Evolutionary conservation across 768 basidiomycete species (phyloP).

Genomic region (Suillus luteus): DNA sequence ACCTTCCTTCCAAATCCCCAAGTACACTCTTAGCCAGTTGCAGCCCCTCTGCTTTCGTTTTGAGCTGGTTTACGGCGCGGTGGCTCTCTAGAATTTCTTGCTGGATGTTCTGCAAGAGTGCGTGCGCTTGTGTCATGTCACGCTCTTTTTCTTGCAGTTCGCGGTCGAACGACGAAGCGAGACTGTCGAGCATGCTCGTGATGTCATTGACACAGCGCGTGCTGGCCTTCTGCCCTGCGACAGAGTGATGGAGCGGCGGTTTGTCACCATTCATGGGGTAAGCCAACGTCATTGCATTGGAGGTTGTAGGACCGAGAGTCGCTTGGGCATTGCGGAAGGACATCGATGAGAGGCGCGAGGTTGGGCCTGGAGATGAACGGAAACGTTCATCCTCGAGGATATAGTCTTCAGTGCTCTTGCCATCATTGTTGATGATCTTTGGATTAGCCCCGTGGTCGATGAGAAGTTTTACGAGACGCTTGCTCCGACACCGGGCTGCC

Average conservation of each 20-base stretch:
- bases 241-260: conserved; percentile 81
- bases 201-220: conserved; percentile 86
- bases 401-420: conserved; percentile 97
- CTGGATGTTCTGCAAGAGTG: conserved; percentile 82
- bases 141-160: conserved; percentile 92
- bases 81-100: conserved; percentile 88
- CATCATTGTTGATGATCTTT: conserved; percentile 90
- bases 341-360: conserved; percentile 66
- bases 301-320: conserved; percentile 42
- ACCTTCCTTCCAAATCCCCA: conserved; percentile 60
- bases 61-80: conserved; percentile 69
- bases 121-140: conserved; percentile 87
- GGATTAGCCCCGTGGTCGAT: conserved; percentile 97
- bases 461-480: conserved; percentile 91
- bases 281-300: conserved; percentile 28
- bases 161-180: conserved; percentile 88
- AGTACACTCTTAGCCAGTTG: conserved; percentile 59
- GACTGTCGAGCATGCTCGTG: conserved; percentile 80
- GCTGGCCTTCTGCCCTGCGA: conserved; percentile 82
- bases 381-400: conserved; percentile 98
- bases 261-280: conserved; percentile 56
- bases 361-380: conserved; percentile 83
- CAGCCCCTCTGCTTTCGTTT: conserved; percentile 66
- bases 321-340: conserved; percentile 74
- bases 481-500: conserved; percentile 93